phyloP scores from a whole-genome alignment of 495 filamentous ascomycete genomes.

The Podospora fimiseda region DNA sequence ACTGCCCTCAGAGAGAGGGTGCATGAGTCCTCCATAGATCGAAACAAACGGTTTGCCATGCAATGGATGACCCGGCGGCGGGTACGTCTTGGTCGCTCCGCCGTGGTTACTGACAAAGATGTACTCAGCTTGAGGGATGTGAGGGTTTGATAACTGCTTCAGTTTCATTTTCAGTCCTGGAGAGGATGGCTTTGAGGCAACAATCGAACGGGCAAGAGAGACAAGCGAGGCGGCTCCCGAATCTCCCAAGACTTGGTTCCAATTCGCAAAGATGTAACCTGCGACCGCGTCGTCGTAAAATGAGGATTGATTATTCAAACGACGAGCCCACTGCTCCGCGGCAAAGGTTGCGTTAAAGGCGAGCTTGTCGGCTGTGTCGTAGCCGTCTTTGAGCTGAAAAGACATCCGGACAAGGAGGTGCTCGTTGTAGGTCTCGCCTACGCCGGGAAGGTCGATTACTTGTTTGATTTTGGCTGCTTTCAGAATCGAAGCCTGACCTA shows the following conservation, averaged over 20 bases:
- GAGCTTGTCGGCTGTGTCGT: conserved; percentile 19
- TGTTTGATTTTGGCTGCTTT: conserved; percentile 32
- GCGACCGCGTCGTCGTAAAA: conserved; percentile 23
- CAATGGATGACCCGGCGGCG: conserved; percentile 16
- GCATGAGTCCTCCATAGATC: conserved; percentile 32
- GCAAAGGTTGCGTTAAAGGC: conserved; percentile 18
- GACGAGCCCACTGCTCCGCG: conserved; percentile 17
- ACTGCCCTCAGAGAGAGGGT: conserved; percentile 47
- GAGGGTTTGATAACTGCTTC: conserved; percentile 12
- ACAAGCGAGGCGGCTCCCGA: not conserved
- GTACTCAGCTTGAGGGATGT: conserved; percentile 27
- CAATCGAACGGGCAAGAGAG: not conserved
- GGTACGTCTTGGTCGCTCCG: conserved; percentile 30
- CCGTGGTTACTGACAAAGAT: conserved; percentile 28
- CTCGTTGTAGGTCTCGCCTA: conserved; percentile 48
- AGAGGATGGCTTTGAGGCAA: conserved; percentile 12
- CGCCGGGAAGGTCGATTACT: conserved; percentile 44
- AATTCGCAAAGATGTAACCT: conserved; percentile 20
- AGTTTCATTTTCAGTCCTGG: no score
- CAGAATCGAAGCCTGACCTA: conserved; percentile 17
- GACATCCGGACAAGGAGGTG: conserved; percentile 32
- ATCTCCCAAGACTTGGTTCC: conserved; percentile 10
- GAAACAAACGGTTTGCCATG: conserved; percentile 35
- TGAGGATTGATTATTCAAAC: conserved; percentile 13
- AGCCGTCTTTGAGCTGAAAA: conserved; percentile 20